Conservation (phyloP, 106 monocot genomes). For the Cymbidium sinense region DNA sequence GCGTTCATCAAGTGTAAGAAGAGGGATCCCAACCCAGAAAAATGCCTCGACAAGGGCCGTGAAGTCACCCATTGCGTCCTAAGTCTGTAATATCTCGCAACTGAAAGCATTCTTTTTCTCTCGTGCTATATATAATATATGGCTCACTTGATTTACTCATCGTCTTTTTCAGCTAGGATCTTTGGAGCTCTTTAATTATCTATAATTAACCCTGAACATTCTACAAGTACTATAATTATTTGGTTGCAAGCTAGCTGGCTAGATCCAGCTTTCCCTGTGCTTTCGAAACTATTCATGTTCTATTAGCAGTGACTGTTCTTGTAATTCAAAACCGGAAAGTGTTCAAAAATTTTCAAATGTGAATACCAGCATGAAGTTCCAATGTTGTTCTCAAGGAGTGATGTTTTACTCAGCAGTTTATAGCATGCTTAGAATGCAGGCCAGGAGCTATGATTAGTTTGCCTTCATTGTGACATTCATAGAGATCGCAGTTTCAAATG, state of each 20-base stretch:
- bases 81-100: slow-evolving; percentile 30
- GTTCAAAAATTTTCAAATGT: background rate
- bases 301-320: background rate
- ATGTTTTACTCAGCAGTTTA: background rate
- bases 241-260: background rate
- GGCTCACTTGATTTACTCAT: background rate
- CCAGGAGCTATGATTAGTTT: background rate
- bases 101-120: background rate
- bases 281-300: background rate
- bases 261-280: background rate
- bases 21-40: slow-evolving; percentile 91
- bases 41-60: slow-evolving; percentile 89
- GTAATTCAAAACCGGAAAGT: background rate
- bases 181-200: background rate
- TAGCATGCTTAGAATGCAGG: background rate
- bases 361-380: background rate
- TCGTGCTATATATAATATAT: background rate
- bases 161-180: background rate
- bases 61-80: slow-evolving; percentile 78
- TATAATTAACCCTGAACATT: background rate
- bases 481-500: no score
- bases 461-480: no score
- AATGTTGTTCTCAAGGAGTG: background rate
- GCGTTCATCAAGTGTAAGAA: slow-evolving; percentile 94
- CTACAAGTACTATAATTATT: background rate